A percentile compares a stretch with the other conserved stretches of the same genome.
Evolutionary conservation across 2,329 filamentous ascomycete species (phyloP).

Genomic region (Penicillium sp.): DNA sequence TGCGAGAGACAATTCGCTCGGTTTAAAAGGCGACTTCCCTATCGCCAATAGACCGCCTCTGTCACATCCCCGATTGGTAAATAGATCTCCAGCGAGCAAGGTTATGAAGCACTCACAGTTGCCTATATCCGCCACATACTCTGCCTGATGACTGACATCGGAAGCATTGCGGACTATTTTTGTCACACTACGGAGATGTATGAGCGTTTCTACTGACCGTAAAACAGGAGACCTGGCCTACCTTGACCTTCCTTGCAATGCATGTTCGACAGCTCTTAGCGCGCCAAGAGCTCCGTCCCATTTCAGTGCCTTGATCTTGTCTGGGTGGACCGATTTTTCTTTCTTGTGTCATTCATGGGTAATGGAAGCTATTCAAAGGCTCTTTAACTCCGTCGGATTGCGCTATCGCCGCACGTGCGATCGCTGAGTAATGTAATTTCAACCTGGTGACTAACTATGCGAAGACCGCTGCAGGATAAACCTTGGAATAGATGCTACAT

Average conservation of each 20-base stretch:
- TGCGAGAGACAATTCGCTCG: background rate
- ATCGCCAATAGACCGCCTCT: background rate
- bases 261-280: background rate
- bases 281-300: background rate
- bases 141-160: background rate
- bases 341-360: too few species aligned
- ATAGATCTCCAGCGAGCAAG: background rate
- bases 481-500: too few species aligned
- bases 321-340: too few species aligned
- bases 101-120: background rate
- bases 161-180: background rate
- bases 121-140: background rate
- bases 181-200: background rate
- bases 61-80: background rate
- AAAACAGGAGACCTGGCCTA: background rate
- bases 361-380: too few species aligned
- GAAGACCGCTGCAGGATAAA: too few species aligned
- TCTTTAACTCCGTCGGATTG: too few species aligned
- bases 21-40: background rate
- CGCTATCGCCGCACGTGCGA: too few species aligned
- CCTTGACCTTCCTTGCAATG: background rate
- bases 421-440: too few species aligned
- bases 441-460: too few species aligned
- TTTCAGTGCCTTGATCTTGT: background rate
- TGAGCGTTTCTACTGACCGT: background rate